phyloP scores from a whole-genome alignment of 495 filamentous ascomycete species.

The Elaphomyces granulatus region DNA sequence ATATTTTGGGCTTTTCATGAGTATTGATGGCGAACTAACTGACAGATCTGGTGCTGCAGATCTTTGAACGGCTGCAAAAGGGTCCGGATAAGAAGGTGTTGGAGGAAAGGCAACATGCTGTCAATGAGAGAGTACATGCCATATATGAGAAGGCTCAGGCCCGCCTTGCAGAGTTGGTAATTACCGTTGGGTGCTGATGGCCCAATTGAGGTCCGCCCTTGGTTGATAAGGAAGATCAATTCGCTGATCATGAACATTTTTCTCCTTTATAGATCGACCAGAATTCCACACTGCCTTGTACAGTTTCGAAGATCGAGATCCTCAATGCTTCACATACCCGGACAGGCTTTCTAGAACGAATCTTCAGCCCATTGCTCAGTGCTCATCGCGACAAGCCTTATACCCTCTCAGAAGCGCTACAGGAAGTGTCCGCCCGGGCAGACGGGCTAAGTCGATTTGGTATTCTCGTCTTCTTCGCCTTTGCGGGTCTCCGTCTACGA shows the following conservation, averaged over 20 bases:
- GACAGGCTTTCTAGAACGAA: constrained; percentile 57
- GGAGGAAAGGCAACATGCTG: constrained; percentile 45
- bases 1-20: too few species aligned
- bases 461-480: constrained; percentile 23
- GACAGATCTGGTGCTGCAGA: constrained; percentile 26
- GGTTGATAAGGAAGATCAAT: neutral
- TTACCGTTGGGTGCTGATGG: constrained; percentile 4
- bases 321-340: constrained; percentile 67
- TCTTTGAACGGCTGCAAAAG: constrained; percentile 51
- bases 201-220: constrained; percentile 5
- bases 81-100: constrained; percentile 44
- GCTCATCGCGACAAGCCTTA: constrained; percentile 48
- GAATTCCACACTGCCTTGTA: constrained; percentile 65
- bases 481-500: neutral
- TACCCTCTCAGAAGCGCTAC: constrained; percentile 62
- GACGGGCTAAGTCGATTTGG: constrained; percentile 70
- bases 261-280: constrained; percentile 44
- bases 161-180: constrained; percentile 41
- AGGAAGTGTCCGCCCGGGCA: constrained; percentile 48
- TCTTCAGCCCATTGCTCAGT: constrained; percentile 65
- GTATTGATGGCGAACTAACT: neutral
- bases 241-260: neutral
- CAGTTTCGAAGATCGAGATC: constrained; percentile 69
- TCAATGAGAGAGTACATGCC: constrained; percentile 45
- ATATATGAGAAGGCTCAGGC: constrained; percentile 54